These are phyloP conservation scores for Populus alba DNA, from an alignment of 345 rosid genomes.

Conservation along the genomic window DNA sequence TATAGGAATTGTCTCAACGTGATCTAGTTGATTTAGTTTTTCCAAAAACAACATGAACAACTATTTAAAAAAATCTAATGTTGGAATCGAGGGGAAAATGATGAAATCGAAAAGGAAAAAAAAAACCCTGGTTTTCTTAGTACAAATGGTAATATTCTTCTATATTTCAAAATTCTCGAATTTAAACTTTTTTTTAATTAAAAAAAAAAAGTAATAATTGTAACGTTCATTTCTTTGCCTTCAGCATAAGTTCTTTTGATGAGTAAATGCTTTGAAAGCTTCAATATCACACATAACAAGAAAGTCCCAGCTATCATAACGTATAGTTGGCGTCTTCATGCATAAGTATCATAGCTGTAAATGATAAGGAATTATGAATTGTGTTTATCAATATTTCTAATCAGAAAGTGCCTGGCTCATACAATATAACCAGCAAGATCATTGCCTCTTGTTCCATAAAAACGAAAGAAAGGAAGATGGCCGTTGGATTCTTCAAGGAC, in stretches of 20 bases:
- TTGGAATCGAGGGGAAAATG: too few relatives aligned
- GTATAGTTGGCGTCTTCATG: neutral
- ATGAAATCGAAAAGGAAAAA: too few relatives aligned
- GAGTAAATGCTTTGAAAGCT: neutral
- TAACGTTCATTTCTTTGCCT: neutral
- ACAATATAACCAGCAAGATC: neutral
- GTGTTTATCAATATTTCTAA: neutral
- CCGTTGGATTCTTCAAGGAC: too few relatives aligned
- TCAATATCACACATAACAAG: neutral
- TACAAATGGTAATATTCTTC: too few relatives aligned
- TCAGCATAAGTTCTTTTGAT: neutral
- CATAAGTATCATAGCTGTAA: neutral
- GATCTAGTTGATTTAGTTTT: too few relatives aligned
- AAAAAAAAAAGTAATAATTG: too few relatives aligned
- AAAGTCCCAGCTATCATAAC: neutral
- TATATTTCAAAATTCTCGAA: too few relatives aligned
- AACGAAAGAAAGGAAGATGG: too few relatives aligned
- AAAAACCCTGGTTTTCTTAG: too few relatives aligned
- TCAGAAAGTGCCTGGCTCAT: neutral
- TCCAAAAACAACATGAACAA: accelerated
- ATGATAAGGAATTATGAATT: neutral
- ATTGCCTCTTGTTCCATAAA: too few relatives aligned
- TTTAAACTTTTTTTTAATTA: too few relatives aligned
- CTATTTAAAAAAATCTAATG: accelerated
- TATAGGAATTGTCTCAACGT: too few relatives aligned